phyloP scores from a whole-genome alignment of 768 basidiomycete species.

The Lactarius trivialis region DNA sequence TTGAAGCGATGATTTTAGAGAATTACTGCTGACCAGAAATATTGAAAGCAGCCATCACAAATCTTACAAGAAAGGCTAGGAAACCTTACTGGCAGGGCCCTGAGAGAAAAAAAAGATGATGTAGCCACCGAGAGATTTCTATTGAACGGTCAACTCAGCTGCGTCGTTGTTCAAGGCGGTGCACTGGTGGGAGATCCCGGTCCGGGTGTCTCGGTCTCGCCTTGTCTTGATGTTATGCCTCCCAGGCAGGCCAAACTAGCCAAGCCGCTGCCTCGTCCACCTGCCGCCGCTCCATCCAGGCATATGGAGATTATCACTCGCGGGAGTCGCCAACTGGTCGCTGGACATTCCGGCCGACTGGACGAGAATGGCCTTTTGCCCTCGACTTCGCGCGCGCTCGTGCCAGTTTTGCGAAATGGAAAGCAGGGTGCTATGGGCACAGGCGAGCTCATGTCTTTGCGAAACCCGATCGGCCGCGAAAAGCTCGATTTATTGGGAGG shows the following conservation, averaged over 20 bases:
- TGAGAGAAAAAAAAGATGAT: not conserved
- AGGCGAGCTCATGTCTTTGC: slow-evolving; percentile 54
- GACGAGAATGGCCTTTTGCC: slow-evolving; percentile 49
- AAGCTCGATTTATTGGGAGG: slow-evolving; percentile 77
- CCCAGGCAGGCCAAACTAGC: slow-evolving; percentile 22
- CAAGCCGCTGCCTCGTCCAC: not conserved
- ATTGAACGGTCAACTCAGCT: not conserved
- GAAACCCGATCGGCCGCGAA: slow-evolving; percentile 66
- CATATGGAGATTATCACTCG: slow-evolving; percentile 42
- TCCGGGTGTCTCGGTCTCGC: not conserved
- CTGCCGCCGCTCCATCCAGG: slow-evolving; percentile 10
- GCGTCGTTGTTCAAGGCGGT: not conserved
- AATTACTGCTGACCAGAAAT: slow-evolving; percentile 33
- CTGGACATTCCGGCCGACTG: slow-evolving; percentile 33
- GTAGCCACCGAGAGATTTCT: not conserved
- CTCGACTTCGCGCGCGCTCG: slow-evolving; percentile 63
- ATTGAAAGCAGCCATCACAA: slow-evolving; percentile 45
- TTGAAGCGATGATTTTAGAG: not conserved
- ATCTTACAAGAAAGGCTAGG: too few species aligned
- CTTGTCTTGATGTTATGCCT: slow-evolving; percentile 18
- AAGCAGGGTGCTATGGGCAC: slow-evolving; percentile 67
- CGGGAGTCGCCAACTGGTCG: slow-evolving; percentile 48
- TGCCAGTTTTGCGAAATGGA: slow-evolving; percentile 69
- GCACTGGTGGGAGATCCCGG: not conserved
- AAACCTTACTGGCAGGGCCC: slow-evolving; percentile 13